A percentile compares a stretch with the other conserved stretches of the same genome.
These are phyloP conservation scores for Ensete ventricosum DNA, from an alignment of 176 grass and related monocot species.

Conservation along the genomic window DNA sequence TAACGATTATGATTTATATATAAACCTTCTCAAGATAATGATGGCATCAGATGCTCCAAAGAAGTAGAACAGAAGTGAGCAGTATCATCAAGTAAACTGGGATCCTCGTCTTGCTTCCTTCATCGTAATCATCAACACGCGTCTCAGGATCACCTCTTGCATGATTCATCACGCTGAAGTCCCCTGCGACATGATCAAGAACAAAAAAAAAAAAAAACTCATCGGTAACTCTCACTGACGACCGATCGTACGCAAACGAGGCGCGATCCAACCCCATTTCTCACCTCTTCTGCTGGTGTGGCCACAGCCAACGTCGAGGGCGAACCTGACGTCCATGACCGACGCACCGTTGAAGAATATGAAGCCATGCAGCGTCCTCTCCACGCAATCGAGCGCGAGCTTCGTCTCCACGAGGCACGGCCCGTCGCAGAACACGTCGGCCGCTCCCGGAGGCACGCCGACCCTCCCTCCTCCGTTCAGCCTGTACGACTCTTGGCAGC, in stretches of 20 bases:
- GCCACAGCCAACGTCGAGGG: conserved; percentile 40
- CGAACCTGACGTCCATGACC: conserved; percentile 34
- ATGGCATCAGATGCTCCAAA: neutral
- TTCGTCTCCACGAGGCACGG: conserved; percentile 57
- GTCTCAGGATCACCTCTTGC: no score
- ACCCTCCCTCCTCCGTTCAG: conserved; percentile 34
- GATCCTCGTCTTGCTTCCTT: neutral
- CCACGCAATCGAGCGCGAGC: conserved; percentile 55
- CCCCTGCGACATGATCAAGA: neutral
- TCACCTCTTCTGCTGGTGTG: conserved; percentile 33
- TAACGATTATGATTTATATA: no score
- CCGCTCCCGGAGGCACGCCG: conserved; percentile 18
- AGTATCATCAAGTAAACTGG: conserved; percentile 5
- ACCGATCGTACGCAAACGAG: no score
- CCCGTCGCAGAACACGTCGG: conserved; percentile 51
- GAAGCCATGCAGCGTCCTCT: conserved; percentile 41
- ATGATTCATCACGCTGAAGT: no score
- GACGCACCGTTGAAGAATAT: conserved; percentile 51
- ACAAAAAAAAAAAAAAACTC: neutral
- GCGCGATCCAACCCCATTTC: no score
- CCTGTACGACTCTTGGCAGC: conserved; percentile 39
- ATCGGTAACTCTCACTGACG: no score
- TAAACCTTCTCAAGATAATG: no score
- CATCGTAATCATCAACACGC: neutral
- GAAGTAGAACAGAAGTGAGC: conserved; percentile 13